A percentile compares a stretch with the other conserved stretches of the same genome.
phyloP scores from a whole-genome alignment of 345 rosid genomes.

The Pseudoturritis turrita region DNA sequence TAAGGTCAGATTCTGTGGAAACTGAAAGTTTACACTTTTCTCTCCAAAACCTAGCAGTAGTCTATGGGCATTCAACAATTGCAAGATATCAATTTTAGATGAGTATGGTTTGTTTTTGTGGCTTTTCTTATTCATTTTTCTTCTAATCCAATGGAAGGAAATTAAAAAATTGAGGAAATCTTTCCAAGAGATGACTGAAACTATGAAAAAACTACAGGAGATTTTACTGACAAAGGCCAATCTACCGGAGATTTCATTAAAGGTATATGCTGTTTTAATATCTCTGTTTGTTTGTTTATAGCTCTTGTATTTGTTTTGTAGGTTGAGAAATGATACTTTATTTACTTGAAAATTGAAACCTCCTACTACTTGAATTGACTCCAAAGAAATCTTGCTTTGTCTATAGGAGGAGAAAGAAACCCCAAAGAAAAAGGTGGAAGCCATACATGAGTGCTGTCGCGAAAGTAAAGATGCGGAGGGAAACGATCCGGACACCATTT shows the following conservation, averaged over 20 bases:
- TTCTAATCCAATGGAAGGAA: neutral
- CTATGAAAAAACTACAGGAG: neutral
- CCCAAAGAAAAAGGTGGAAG: conserved; percentile 35
- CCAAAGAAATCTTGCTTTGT: neutral
- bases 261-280: neutral
- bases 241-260: neutral
- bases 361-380: neutral
- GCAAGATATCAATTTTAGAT: too few species aligned
- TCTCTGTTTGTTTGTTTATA: too few species aligned
- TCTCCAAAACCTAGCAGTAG: too few species aligned
- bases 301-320: neutral
- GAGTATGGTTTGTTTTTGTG: neutral
- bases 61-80: too few species aligned
- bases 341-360: neutral
- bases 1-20: too few species aligned
- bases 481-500: conserved; percentile 34
- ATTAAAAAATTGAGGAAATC: neutral
- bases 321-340: neutral
- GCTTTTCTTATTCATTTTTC: neutral
- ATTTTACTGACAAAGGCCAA: neutral
- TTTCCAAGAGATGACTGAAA: neutral
- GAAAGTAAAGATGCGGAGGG: conserved; percentile 25
- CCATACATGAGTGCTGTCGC: neutral
- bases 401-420: conserved; percentile 36
- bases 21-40: too few species aligned